Evolutionary conservation across 768 basidiomycete species (phyloP).

Genomic region (Trametes sanguinea): DNA sequence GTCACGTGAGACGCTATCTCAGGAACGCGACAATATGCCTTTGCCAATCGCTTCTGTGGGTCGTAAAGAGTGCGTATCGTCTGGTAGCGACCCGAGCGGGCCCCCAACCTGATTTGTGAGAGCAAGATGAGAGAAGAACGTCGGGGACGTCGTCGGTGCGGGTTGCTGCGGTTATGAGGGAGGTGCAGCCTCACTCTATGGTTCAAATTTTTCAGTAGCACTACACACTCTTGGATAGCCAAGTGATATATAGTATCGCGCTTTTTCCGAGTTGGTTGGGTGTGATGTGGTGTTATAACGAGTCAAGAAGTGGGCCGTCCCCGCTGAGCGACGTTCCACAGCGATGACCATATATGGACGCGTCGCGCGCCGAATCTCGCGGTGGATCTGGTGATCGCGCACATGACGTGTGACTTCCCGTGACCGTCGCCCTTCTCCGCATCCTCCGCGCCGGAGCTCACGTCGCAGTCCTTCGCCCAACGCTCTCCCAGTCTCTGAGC

Average conservation of each 20-base stretch:
- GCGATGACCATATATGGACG: constrained; percentile 31
- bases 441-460: not conserved
- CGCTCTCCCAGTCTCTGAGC: not conserved
- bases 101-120: constrained; percentile 3
- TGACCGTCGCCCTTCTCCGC: not conserved
- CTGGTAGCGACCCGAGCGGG: not conserved
- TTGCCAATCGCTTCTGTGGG: constrained; percentile 4
- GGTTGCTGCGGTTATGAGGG: constrained; percentile 13
- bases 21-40: constrained; percentile 21
- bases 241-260: not conserved
- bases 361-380: constrained; percentile 33
- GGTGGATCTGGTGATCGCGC: constrained; percentile 28
- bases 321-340: constrained; percentile 23
- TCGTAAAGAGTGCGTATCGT: constrained; percentile 1
- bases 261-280: not conserved
- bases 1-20: constrained; percentile 35
- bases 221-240: not conserved
- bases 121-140: constrained; percentile 1
- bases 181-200: constrained; percentile 11
- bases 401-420: constrained; percentile 20
- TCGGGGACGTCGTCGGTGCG: constrained; percentile 7
- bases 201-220: constrained; percentile 11
- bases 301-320: constrained; percentile 19
- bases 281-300: constrained; percentile 1
- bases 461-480: not conserved